A percentile compares a stretch with the other conserved stretches of the same genome.
These are phyloP conservation scores for Porpolomopsis calyptriformis DNA, from an alignment of 768 basidiomycete species.

Conservation along the genomic window DNA sequence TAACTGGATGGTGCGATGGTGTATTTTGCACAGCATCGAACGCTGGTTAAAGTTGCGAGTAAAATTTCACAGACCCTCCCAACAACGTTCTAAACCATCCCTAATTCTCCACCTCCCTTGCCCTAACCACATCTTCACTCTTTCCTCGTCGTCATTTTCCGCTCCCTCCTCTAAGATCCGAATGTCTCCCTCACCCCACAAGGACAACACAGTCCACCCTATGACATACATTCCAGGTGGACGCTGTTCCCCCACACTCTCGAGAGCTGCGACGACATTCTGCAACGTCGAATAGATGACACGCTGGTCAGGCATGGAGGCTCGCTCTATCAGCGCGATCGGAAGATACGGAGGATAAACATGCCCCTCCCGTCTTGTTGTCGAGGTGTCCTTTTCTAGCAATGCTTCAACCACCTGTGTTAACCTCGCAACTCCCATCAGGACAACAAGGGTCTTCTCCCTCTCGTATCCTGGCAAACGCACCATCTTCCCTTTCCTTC, in stretches of 20 bases:
- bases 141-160: conserved; percentile 31
- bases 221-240: conserved; percentile 96
- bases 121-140: conserved; percentile 54
- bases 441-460: conserved; percentile 65
- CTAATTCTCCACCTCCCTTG: conserved; percentile 47
- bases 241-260: conserved; percentile 70
- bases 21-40: too few species aligned
- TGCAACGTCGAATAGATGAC: conserved; percentile 68
- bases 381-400: conserved; percentile 11
- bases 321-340: conserved; percentile 89
- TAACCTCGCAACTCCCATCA: conserved; percentile 94
- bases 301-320: conserved; percentile 89
- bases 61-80: too few species aligned
- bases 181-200: conserved; percentile 65
- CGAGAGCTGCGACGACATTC: conserved; percentile 60
- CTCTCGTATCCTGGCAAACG: conserved; percentile 83
- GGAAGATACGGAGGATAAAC: conserved; percentile 70
- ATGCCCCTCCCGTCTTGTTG: conserved; percentile 25
- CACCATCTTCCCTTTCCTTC: conserved; percentile 72
- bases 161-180: conserved; percentile 45
- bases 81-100: conserved; percentile 23
- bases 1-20: too few species aligned
- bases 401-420: conserved; percentile 60
- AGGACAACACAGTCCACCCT: conserved; percentile 79
- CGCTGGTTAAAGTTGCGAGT: too few species aligned